Evolutionary conservation across 495 filamentous ascomycete genomes (phyloP).

Genomic region (Lentithecium fluviatile): DNA sequence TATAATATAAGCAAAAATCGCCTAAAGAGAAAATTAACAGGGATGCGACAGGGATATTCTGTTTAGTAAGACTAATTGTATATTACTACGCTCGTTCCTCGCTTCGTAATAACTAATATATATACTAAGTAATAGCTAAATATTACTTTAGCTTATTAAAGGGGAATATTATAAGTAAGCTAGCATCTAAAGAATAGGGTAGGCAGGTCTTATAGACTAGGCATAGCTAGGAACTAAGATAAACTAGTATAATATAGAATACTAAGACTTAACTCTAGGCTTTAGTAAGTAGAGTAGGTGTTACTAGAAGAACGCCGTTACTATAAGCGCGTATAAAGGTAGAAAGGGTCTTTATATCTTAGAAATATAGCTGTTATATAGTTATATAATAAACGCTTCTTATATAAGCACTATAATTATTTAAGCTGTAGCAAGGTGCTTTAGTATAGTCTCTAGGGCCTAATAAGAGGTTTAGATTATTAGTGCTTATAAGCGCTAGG

Average conservation of each 20-base stretch:
- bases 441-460: neutral
- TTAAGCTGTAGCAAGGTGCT: neutral
- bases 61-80: too few species aligned
- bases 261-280: neutral
- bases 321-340: neutral
- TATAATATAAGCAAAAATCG: too few species aligned
- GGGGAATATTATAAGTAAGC: neutral
- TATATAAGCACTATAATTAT: conserved; percentile 4
- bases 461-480: neutral
- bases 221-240: neutral
- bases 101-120: conserved; percentile 8
- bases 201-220: neutral
- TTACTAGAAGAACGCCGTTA: neutral
- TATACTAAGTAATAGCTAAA: conserved; percentile 7
- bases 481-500: neutral
- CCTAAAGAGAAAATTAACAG: too few species aligned
- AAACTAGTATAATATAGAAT: conserved; percentile 8
- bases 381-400: conserved; percentile 2
- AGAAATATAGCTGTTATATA: conserved; percentile 3
- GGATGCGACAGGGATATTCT: too few species aligned
- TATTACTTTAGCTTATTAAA: neutral
- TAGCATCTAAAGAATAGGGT: neutral
- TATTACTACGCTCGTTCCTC: too few species aligned
- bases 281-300: conserved; percentile 1
- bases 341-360: conserved; percentile 2